Conservation (phyloP, 2,329 filamentous ascomycete species). For the Diaporthe citrichinensis region DNA sequence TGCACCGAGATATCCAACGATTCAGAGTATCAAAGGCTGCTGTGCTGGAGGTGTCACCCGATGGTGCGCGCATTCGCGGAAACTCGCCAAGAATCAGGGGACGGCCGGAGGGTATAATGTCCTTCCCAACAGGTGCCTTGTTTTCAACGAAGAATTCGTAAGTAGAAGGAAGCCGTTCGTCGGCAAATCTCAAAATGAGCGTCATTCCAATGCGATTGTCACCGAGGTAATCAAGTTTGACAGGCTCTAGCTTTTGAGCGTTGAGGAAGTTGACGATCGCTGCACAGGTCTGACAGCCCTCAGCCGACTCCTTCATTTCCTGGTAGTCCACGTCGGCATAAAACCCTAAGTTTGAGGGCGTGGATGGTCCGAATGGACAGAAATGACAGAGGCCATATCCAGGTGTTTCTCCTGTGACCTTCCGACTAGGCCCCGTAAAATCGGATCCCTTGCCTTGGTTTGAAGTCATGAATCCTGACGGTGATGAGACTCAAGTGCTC, state of each 20-base stretch:
- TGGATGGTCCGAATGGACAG: not conserved
- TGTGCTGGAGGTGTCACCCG: not conserved
- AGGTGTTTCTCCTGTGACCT: not conserved
- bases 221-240: no score
- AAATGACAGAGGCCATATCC: not conserved
- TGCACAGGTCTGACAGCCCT: not conserved
- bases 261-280: not conserved
- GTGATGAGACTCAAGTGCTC: not conserved
- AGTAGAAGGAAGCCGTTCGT: no score
- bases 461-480: not conserved
- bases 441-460: not conserved
- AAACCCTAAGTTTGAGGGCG: no score
- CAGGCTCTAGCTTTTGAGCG: not conserved
- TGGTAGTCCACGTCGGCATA: no score
- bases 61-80: not conserved
- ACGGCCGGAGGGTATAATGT: not conserved
- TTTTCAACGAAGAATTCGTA: not conserved
- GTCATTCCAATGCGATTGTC: no score
- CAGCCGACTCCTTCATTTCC: not conserved
- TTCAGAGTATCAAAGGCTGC: slow-evolving; percentile 4
- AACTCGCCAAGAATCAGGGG: not conserved
- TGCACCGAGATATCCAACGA: not conserved
- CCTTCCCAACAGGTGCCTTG: not conserved
- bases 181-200: no score
- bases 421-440: not conserved